Percentiles rank a stretch among this genome's conserved stretches.
These are phyloP conservation scores for Chaetomium fimeti DNA, from an alignment of 495 filamentous ascomycete genomes.

Conservation along the genomic window DNA sequence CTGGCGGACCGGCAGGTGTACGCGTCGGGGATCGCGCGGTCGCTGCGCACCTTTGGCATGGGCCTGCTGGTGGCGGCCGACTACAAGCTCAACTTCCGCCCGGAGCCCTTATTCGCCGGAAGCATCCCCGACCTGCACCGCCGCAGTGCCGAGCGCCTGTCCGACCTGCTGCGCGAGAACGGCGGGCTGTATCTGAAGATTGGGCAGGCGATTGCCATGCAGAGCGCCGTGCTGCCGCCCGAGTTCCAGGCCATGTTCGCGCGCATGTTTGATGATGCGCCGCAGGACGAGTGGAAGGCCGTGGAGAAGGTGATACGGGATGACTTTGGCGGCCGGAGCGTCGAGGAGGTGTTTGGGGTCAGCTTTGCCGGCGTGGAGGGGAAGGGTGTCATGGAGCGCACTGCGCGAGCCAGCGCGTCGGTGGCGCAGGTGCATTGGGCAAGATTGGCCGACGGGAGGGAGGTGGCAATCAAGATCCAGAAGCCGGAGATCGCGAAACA, in stretches of 20 bases:
- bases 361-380: conserved; percentile 65
- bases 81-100: conserved; percentile 95
- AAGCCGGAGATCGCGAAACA: conserved; percentile 90
- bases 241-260: conserved; percentile 95
- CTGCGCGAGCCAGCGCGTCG: conserved; percentile 81
- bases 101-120: conserved; percentile 57
- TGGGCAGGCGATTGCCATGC: conserved; percentile 97
- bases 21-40: conserved; percentile 73
- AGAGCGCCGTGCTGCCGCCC: conserved; percentile 85
- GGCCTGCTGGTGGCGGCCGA: conserved; percentile 83
- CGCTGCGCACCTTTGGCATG: conserved; percentile 72
- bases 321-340: conserved; percentile 76
- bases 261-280: conserved; percentile 96
- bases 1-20: conserved; percentile 69
- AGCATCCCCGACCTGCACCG: conserved; percentile 70
- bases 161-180: conserved; percentile 74
- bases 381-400: conserved; percentile 82
- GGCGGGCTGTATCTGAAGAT: conserved; percentile 97
- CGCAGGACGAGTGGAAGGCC: conserved; percentile 88
- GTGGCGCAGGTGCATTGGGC: conserved; percentile 98
- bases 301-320: conserved; percentile 82
- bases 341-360: conserved; percentile 87
- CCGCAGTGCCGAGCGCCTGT: conserved; percentile 78
- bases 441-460: conserved; percentile 72
- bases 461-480: conserved; percentile 95